Base-by-base conservation (phyloP, 768 basidiomycete species). In the Amyloporia xantha region DNA sequence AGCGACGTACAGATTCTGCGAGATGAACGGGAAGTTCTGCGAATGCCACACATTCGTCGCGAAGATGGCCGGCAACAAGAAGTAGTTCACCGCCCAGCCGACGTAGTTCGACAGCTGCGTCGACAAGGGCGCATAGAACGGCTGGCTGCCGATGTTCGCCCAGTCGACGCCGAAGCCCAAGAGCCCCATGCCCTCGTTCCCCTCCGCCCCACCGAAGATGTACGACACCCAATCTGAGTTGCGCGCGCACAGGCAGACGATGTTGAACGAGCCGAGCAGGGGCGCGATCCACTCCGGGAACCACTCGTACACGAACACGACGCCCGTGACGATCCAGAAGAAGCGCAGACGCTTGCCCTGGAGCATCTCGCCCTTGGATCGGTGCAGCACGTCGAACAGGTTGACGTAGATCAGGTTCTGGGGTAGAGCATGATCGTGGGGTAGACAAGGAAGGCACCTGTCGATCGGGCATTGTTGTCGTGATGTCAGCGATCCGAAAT, bases 221-320 rank as follows among this genome's bases (percentile, higher is more conserved):
- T 47, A 47, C n/a, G 46, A 47, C 5, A 47, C 46, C 46, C 46
- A 47, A 25, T 47, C 46, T n/a, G 46, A 47, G 46, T 47, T 38
- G 23, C 46, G 46, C 33, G 46, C 46, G 26, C 21, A 38, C 21
- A 47, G 25, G 36, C 46, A 47, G 12, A 47, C 46, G 21, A 47
- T 47, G 24, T 47, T 47, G 46, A 47, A 47, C 11, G 46, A 47
- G 19, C 46, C 46, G 23, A 47, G 46, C 21, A 47, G 36, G 15
- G 46, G 46, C 15, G 46, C 46, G 25, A 47, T 47, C 20, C 25
- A 47, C 46, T 47, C 46, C 4, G 46, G 46, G 36, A 47, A 47
- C 46, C 46, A 47, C 25, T 47, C 46, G 46, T 47, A 47, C 15
- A 47, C 46, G 37, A 47, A 47, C 2, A 47, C 27, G 25, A 17